phyloP scores from a whole-genome alignment of 2,329 filamentous ascomycete species.

The Penicillium decumbens region DNA sequence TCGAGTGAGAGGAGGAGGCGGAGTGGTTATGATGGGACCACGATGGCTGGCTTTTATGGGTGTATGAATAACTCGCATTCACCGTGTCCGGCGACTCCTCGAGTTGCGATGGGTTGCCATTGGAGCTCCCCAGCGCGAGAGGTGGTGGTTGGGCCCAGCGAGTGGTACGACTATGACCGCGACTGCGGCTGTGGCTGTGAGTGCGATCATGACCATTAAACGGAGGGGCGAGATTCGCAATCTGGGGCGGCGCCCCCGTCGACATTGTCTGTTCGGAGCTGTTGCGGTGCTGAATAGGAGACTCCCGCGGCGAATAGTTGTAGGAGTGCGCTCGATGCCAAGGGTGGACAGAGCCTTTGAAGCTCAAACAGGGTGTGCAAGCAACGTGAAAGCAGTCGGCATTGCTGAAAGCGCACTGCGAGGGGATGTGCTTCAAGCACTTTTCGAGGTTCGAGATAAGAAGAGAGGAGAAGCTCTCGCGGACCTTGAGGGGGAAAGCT shows the following conservation, averaged over 20 bases:
- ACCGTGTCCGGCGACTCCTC: conserved; percentile 11
- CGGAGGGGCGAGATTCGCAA: conserved; percentile 27
- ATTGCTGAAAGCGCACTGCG: neutral
- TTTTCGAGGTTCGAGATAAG: neutral
- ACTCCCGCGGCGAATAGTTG: conserved; percentile 3
- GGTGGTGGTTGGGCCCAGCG: conserved; percentile 29
- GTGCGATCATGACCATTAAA: conserved; percentile 27
- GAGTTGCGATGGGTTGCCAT: conserved; percentile 18
- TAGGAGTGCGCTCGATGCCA: conserved; percentile 9
- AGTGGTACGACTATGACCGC: conserved; percentile 34
- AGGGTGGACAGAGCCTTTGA: conserved; percentile 5
- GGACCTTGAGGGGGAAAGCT: neutral
- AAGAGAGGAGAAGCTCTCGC: neutral
- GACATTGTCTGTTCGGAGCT: conserved; percentile 29
- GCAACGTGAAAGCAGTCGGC: neutral
- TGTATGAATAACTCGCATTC: conserved; percentile 21
- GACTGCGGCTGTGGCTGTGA: conserved; percentile 16
- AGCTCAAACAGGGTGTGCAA: conserved; percentile 1
- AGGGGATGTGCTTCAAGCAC: neutral
- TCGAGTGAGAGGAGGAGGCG: conserved; percentile 38
- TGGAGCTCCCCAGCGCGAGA: conserved; percentile 22
- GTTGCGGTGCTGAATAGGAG: conserved; percentile 12
- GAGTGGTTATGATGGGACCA: conserved; percentile 35
- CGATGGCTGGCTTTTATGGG: conserved; percentile 24
- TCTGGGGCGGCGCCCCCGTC: conserved; percentile 29